Conservation (phyloP, 257 asterid species). For the Petunia axillaris region DNA sequence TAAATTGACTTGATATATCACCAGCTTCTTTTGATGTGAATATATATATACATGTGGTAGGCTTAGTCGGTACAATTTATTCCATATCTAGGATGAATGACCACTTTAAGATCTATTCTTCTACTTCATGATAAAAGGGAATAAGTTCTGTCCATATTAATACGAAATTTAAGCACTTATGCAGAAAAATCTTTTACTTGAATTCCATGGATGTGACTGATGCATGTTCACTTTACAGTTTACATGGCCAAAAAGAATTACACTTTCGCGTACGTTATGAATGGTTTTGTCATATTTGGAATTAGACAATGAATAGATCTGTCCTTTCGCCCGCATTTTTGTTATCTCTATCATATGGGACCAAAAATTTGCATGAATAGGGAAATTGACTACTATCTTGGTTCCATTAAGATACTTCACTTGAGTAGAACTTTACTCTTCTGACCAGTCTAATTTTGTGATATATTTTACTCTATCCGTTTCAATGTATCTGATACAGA, state of each 20-base stretch:
- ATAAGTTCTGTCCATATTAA: conserved; percentile 28
- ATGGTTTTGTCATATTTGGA: conserved; percentile 35
- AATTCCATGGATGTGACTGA: conserved; percentile 58
- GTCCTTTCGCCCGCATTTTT: conserved; percentile 48
- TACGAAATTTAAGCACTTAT: conserved; percentile 19
- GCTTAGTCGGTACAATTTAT: neutral
- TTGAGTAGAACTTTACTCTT: conserved; percentile 27
- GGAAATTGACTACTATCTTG: conserved; percentile 40
- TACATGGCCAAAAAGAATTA: neutral
- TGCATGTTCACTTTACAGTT: conserved; percentile 12
- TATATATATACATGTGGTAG: neutral
- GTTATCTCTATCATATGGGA: conserved; percentile 36
- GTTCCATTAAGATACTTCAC: conserved; percentile 18
- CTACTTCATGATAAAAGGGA: conserved; percentile 24
- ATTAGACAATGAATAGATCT: conserved; percentile 47
- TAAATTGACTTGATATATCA: neutral
- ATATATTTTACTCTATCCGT: no score
- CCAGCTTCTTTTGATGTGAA: neutral
- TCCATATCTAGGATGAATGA: conserved; percentile 15
- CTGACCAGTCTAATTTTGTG: no score
- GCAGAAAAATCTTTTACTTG: conserved; percentile 25
- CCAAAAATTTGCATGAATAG: conserved; percentile 63
- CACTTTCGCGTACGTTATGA: conserved; percentile 31
- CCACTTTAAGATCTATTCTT: neutral
- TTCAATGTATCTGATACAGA: no score